Base-by-base conservation (phyloP, 1,284 basidiomycete species). In the Moesziomyces sp. region DNA sequence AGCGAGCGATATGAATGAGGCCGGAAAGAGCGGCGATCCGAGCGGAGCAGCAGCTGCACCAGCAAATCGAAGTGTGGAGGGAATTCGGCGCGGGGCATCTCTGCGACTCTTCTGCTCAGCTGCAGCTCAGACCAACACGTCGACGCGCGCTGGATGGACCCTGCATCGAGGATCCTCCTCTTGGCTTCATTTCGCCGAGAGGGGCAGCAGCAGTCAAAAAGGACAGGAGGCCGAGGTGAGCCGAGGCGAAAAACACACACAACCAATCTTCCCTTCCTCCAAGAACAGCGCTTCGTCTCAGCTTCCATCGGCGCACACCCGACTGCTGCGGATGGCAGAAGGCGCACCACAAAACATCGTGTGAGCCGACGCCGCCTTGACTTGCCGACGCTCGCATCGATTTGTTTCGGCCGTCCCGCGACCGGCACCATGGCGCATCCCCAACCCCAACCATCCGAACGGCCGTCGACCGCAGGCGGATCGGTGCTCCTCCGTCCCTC, bases 401-500 rank as follows among this genome's bases (percentile, higher is more conserved):
- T 34, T 13, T 4, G 11, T 13, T 34, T 13, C 30, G 30, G 30
- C 11, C 30, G 1, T 34, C 10, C 30, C 30, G 30, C 35, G 54
- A 42, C 30, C 40, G 35, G 26, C 19, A 35, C 42, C 30, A 21
- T n/a, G 28, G 45, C 30, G 26, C 26, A 28, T 28, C 26, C 26
- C 5, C 26, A 28, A 28, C 26, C 26, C 13, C 24, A 57, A 16
- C 52, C 55, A 21, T 28, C 30, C 5, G 21, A 49, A 23, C 50
- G 40, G 30, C 55, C 28, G n/a, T 51, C 45, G 13, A 38, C 42
- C 10, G 5, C 30, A 13, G 51, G 66, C 10, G 66, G 59, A 11
- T 69, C 66, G 28, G 43, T 69, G 43, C 66, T 69, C 8, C 49
- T 69, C 5, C 58, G 34, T 13, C 53, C 66, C 13, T 46, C 53